phyloP scores from a whole-genome alignment of 2,329 filamentous ascomycete genomes.

The Colletotrichum scovillei region DNA sequence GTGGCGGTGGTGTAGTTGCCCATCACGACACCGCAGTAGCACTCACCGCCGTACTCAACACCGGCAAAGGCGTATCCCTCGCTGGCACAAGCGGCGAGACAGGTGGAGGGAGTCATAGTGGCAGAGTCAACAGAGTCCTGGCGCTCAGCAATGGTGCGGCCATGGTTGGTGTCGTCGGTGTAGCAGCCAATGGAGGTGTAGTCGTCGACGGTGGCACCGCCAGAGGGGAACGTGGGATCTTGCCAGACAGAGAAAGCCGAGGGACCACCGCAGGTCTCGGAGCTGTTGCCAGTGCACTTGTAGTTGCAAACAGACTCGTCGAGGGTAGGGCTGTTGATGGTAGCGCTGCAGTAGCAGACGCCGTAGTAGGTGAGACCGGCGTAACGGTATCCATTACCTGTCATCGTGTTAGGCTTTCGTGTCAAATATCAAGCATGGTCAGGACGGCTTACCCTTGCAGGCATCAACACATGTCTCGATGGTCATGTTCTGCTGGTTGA shows the following conservation, averaged over 20 bases:
- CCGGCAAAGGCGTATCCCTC: slow-evolving; percentile 61
- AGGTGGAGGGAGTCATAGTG: slow-evolving; percentile 55
- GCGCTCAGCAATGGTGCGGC: slow-evolving; percentile 58
- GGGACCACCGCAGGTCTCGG: slow-evolving; percentile 60
- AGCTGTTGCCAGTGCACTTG: slow-evolving; percentile 59
- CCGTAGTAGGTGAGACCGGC: slow-evolving; percentile 64
- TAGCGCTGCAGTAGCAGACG: slow-evolving; percentile 64
- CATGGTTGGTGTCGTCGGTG: slow-evolving; percentile 53
- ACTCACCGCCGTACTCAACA: slow-evolving; percentile 56
- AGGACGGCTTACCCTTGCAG: slow-evolving; percentile 56
- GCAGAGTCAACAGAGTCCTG: slow-evolving; percentile 49
- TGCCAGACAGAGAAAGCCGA: slow-evolving; percentile 59
- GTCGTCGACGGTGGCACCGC: slow-evolving; percentile 57
- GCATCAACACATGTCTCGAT: slow-evolving; percentile 59
- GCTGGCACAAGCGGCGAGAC: slow-evolving; percentile 54
- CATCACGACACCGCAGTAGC: slow-evolving; percentile 64
- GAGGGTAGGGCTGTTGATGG: slow-evolving; percentile 63
- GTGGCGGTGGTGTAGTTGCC: slow-evolving; percentile 57
- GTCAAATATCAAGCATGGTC: not conserved
- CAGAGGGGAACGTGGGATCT: slow-evolving; percentile 59
- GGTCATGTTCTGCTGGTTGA: slow-evolving; percentile 55
- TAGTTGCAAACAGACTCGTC: slow-evolving; percentile 67
- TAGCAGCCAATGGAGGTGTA: slow-evolving; percentile 75
- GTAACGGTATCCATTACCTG: slow-evolving; percentile 61
- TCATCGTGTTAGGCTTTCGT: not conserved